Percentiles rank a stretch among this genome's conserved stretches.
Conservation (phyloP, 441 rosid genomes). For the Aquilaria agallochum region DNA sequence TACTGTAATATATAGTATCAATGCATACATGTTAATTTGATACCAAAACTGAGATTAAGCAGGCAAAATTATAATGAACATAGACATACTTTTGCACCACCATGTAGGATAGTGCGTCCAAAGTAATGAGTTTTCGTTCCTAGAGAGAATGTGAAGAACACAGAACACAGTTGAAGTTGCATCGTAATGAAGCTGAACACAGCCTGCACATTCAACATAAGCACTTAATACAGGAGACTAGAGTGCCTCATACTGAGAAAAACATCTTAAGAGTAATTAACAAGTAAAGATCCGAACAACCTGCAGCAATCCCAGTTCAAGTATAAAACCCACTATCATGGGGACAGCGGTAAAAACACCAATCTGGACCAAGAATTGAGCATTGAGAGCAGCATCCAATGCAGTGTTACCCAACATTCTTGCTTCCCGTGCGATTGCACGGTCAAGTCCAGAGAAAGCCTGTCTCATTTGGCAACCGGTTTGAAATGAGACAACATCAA, state of each 20-base stretch:
- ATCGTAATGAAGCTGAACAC: slow-evolving; percentile 92
- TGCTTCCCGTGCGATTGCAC: slow-evolving; percentile 47
- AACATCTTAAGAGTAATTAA: slow-evolving; percentile 11
- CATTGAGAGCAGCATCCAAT: slow-evolving; percentile 82
- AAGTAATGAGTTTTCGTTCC: slow-evolving; percentile 98
- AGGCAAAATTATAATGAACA: slow-evolving; percentile 4
- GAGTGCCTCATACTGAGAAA: background rate
- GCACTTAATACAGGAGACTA: too few species aligned
- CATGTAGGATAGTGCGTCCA: slow-evolving; percentile 99
- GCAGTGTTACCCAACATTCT: slow-evolving; percentile 69
- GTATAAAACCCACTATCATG: slow-evolving; percentile 97
- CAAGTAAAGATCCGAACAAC: slow-evolving; percentile 33
- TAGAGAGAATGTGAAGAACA: slow-evolving; percentile 95
- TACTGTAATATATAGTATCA: slow-evolving; percentile 51
- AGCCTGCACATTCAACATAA: slow-evolving; percentile 51
- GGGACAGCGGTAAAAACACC: slow-evolving; percentile 99
- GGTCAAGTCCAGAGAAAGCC: slow-evolving; percentile 97
- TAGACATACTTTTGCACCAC: slow-evolving; percentile 84
- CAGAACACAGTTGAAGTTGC: slow-evolving; percentile 96
- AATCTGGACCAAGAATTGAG: slow-evolving; percentile 96
- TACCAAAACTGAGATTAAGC: background rate
- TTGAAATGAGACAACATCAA: too few species aligned
- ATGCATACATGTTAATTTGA: slow-evolving; percentile 14
- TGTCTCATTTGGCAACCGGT: slow-evolving; percentile 25
- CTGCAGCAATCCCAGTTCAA: slow-evolving; percentile 88